Evolutionary conservation across 2,329 filamentous ascomycete species (phyloP), one percentile per base, ranked within the genome.

Genomic region (Tolypocladium capitatum): DNA sequence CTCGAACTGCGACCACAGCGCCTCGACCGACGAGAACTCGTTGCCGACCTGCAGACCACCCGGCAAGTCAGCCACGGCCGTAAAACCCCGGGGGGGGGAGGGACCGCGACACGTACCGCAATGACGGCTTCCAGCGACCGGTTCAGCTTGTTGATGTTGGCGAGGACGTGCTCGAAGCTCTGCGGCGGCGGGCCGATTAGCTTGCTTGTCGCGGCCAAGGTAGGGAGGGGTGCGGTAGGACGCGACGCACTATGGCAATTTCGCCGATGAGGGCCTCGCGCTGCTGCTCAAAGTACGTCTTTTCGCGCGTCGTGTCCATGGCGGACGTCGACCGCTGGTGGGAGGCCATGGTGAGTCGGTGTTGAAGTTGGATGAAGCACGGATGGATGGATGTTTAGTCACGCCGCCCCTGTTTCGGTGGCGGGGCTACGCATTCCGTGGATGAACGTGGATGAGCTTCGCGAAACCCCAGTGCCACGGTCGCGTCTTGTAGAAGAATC

Each of bases 1-100:
- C 69, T 98, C 92, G 61, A 98, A 97, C 60, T 94, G 88, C 35
- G 86, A 94, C 92, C 92, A 98, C 16, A 98, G 75, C 30, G 88
- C 89, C 66, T 98, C 92, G 40, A 98, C 92, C 4, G 88, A 90
- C n/a, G 86, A 83, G 68, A 98, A 96, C 61, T 98, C 92, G 66
- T 95, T 95, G 34, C 92, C 92, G 46, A 98, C 83, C 82, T 87
- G 47, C 21, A 43, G 7, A 16, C 21, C 33, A n/a, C 20, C n/a
- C 43, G 4, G 36, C 30, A 13, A 10, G n/a, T 43, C 20, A 42
- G 46, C 18, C 21, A 13, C 28, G 2, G 2, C 30, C 13, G n/a
- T 3, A n/a, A n/a, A n/a, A 4, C 30, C 14, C 21, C 21, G 4
- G 21, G 18, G 5, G 24, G n/a, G 13, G 30, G n/a, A 10, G 30